phyloP scores from a whole-genome alignment of 495 filamentous ascomycete genomes.

The Cercophora scortea region DNA sequence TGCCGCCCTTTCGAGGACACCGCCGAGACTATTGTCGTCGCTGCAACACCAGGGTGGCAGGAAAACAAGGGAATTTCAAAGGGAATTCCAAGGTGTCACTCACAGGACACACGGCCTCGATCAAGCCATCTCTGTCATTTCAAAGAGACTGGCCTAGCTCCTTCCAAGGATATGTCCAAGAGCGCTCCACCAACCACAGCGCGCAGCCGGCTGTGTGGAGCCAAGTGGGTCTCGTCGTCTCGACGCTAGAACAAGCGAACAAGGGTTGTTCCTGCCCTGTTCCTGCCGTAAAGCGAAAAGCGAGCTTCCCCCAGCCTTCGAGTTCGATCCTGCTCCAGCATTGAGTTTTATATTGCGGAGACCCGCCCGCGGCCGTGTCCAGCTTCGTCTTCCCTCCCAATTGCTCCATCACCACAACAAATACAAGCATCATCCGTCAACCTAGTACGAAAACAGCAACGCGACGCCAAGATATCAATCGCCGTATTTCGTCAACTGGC shows the following conservation, averaged over 20 bases:
- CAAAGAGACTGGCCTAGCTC: constrained; percentile 17
- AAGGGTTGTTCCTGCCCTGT: constrained; percentile 8
- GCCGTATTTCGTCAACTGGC: not conserved
- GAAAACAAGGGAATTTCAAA: no score
- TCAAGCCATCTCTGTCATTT: constrained; percentile 13
- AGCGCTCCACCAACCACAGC: not conserved
- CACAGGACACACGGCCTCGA: not conserved
- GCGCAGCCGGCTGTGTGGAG: not conserved
- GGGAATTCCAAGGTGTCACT: no score
- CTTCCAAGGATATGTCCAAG: constrained; percentile 13
- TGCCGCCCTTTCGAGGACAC: no score
- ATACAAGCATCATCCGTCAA: constrained; percentile 7
- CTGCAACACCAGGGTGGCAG: no score
- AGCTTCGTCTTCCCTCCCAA: not conserved
- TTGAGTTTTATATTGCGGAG: constrained; percentile 28
- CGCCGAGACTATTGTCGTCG: no score
- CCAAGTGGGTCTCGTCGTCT: constrained; percentile 5
- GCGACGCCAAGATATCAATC: constrained; percentile 1
- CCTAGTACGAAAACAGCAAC: not conserved
- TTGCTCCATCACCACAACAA: constrained; percentile 17
- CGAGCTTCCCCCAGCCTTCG: constrained; percentile 2
- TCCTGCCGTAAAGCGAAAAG: constrained; percentile 15
- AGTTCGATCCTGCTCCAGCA: constrained; percentile 8
- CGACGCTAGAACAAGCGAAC: constrained; percentile 13
- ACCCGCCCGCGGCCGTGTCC: not conserved